Conservation (phyloP, 805 yeast genomes). For the Nadsonia fulvescens region DNA sequence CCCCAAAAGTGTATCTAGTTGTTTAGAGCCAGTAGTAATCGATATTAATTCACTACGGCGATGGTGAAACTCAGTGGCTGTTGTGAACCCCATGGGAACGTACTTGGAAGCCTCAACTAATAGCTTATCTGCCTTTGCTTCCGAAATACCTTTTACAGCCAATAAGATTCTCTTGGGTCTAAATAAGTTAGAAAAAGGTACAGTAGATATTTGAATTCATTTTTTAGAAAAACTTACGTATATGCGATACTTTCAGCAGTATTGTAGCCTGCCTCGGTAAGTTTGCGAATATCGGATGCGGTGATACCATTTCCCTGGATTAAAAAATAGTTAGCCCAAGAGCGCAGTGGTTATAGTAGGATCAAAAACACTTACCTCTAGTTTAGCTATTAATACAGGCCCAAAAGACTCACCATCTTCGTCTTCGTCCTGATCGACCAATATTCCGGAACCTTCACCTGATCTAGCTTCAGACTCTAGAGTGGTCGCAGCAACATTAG, state of each 20-base stretch:
- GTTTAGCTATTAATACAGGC: too few relatives aligned
- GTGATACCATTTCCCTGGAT: constrained; percentile 84
- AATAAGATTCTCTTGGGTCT: constrained; percentile 59
- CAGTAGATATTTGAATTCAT: neutral
- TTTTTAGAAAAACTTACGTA: constrained; percentile 24
- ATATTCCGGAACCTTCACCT: too few relatives aligned
- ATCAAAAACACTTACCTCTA: too few relatives aligned
- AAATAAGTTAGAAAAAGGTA: neutral
- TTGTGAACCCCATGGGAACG: constrained; percentile 93
- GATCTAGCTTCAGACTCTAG: too few relatives aligned
- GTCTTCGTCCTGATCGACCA: too few relatives aligned
- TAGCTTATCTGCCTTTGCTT: constrained; percentile 81
- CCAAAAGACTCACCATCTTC: too few relatives aligned
- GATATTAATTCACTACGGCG: constrained; percentile 82
- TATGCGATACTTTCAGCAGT: constrained; percentile 90
- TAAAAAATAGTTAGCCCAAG: too few relatives aligned
- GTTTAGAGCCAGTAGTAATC: constrained; percentile 88
- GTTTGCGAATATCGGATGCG: constrained; percentile 55
- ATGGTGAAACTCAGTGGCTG: constrained; percentile 86
- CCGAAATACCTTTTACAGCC: constrained; percentile 80
- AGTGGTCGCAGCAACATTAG: too few relatives aligned
- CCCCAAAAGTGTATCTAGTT: constrained; percentile 78
- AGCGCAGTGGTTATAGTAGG: too few relatives aligned
- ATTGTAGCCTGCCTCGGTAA: constrained; percentile 66
- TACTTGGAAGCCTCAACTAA: constrained; percentile 66